These are phyloP conservation scores for Rutstroemia sydowiana DNA, from an alignment of 2,329 filamentous ascomycete species.

Conservation along the genomic window DNA sequence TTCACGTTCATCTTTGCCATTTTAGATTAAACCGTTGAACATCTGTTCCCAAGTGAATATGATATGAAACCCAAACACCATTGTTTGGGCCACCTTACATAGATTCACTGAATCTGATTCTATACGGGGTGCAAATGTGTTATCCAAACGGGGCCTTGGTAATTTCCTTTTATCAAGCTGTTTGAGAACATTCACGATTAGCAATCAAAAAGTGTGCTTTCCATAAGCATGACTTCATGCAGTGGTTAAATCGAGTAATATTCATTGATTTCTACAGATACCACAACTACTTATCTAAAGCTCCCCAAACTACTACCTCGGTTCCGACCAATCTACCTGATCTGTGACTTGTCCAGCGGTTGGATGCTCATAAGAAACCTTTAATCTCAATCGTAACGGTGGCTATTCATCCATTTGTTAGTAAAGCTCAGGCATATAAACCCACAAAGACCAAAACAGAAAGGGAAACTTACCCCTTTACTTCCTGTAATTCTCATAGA, in stretches of 20 bases:
- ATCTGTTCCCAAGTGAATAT: no score
- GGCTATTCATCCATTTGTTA: constrained; percentile 44
- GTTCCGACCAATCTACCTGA: constrained; percentile 95
- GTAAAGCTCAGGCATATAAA: constrained; percentile 8
- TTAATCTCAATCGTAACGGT: constrained; percentile 73
- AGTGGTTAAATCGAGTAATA: not conserved
- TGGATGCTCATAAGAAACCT: constrained; percentile 71
- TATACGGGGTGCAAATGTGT: no score
- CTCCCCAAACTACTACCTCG: constrained; percentile 31
- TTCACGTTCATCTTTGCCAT: no score
- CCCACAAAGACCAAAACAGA: not conserved
- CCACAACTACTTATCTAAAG: not conserved
- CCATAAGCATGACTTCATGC: no score
- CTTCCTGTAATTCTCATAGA: constrained; percentile 80
- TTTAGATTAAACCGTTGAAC: no score
- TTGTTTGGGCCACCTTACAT: no score
- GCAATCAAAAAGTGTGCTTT: no score
- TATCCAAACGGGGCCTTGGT: no score
- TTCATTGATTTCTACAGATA: constrained; percentile 3
- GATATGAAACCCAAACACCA: no score
- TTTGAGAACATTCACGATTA: no score
- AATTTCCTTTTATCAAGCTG: no score
- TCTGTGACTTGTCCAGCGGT: constrained; percentile 68
- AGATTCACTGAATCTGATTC: no score
- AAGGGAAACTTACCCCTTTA: constrained; percentile 68